Evolutionary conservation across 2,329 filamentous ascomycete species (phyloP), one percentile per base, ranked within the genome.

Genomic region (Cytospora leucostoma): DNA sequence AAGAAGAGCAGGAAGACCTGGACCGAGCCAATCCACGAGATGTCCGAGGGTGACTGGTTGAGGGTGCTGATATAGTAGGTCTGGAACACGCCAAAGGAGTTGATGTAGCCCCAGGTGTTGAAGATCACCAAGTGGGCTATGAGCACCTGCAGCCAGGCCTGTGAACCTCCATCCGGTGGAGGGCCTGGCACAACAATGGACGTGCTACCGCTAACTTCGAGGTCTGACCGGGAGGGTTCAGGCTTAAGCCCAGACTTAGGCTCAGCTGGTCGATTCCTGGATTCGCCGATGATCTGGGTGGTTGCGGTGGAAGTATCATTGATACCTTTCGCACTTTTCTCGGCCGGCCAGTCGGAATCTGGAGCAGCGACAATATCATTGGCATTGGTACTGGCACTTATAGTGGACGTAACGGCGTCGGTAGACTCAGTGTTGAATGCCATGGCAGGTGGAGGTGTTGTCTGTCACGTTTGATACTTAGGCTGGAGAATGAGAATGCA

Each of bases 1-100:
- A 84, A 82, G 70, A 85, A 83, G 61, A 84, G 75, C 10, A 85
- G 71, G 68, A 84, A 85, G 10, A 84, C 75, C 58, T 84, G 79
- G 6, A 83, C 69, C n/a, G 80, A 83, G 8, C 82, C 82, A 68
- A 85, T 84, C 81, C 82, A 84, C 1, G 80, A 79, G 37, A 84
- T 76, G 56, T 79, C 75, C 2, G 80, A 81, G 0, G 78, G 77
- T 0, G 77, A 67, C 0, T 76, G 76, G 3, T 68, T 66, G 0
- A 82, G 75, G 7, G 71, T 65, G 7, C 73, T 68, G 7, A 71
- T 27, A 71, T 84, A 85, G 74, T 85, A 84, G 0, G 79, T 72
- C 65, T 86, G 81, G 68, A 84, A 85, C 7, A 80, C 74, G 19
- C 83, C 82, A 64, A 84, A 86, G 2, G 81, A 83, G 71, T 80